Evolutionary conservation across 768 basidiomycete genomes (phyloP).

Genomic region (Panaeolus papilionaceus): DNA sequence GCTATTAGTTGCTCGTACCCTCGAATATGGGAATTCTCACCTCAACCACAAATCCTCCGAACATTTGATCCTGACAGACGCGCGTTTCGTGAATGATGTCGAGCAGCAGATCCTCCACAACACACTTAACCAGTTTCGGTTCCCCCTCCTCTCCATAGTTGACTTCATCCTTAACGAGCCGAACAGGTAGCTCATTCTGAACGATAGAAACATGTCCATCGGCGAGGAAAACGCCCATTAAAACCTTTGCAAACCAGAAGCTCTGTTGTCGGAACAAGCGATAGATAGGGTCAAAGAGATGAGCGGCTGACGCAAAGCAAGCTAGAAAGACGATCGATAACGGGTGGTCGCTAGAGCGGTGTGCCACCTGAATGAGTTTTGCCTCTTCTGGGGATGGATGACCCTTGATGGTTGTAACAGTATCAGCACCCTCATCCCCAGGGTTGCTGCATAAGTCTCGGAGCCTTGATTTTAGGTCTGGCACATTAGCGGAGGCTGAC

Average conservation of each 20-base stretch:
- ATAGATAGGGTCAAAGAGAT: constrained; percentile 2
- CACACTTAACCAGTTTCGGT: constrained; percentile 1
- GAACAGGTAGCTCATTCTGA: background rate
- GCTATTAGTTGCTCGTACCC: background rate
- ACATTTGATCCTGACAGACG: constrained; percentile 5
- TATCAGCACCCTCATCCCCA: background rate
- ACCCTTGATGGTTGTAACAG: background rate
- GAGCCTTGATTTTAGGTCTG: background rate
- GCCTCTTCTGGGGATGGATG: constrained; percentile 3
- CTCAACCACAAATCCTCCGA: background rate
- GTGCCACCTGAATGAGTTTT: background rate
- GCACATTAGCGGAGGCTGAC: background rate
- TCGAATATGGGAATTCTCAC: background rate
- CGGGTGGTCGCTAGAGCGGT: background rate
- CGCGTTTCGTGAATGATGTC: background rate
- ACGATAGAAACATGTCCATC: constrained; percentile 1
- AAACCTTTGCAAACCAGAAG: background rate
- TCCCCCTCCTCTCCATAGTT: background rate
- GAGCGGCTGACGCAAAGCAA: background rate
- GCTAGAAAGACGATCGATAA: constrained; percentile 2
- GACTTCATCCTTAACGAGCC: background rate
- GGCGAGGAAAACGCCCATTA: constrained; percentile 3
- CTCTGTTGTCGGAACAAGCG: background rate
- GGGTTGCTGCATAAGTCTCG: background rate
- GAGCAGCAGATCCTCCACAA: background rate